Evolutionary conservation across 2,329 filamentous ascomycete species (phyloP), one percentile per base, ranked within the genome.

Genomic region (Helminthosporium solani): DNA sequence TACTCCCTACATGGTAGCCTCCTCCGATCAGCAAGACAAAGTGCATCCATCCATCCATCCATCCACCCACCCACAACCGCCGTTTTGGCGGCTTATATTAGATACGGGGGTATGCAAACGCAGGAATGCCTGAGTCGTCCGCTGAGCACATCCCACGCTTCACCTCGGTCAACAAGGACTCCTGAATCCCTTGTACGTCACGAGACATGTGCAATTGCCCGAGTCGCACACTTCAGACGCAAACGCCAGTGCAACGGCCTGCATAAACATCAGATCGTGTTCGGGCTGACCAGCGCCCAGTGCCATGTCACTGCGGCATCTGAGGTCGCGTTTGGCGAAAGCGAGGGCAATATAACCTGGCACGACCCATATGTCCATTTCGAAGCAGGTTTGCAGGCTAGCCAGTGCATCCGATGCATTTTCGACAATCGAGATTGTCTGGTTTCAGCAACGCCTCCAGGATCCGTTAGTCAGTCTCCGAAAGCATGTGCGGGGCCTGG

Each of bases 371-470:
- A 27, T 7, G 25, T 7, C 25, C 7, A 27, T 12, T 27, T 27
- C 25, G 25, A 12, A 12, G n/a, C n/a, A n/a, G n/a, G n/a, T n/a
- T n/a, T n/a, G 50, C 47, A 42, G 47, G 31, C 33, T 37, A 23
- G 34, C 41, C 41, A 49, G 28, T 27, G 33, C 25, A 50, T n/a
- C n/a, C n/a, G 46, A 42, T 43, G 50, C 38, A 30, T 46, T 36
- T 42, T 49, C 42, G 52, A 58, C 51, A 53, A 61, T 59, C 56
- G 49, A 59, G 54, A 58, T 59, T 53, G 43, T 52, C 47, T 53
- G 40, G 58, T 63, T 61, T 64, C 60, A 59, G 51, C 56, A 54
- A 47, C 52, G 50, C 53, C 53, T 47, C 48, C 36, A 44, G 49
- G 47, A 56, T 58, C 44, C 33, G 44, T 49, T 53, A 47, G 43